Conservation (phyloP, 1,284 basidiomycete genomes). For the Heterobasidion occidentale region DNA sequence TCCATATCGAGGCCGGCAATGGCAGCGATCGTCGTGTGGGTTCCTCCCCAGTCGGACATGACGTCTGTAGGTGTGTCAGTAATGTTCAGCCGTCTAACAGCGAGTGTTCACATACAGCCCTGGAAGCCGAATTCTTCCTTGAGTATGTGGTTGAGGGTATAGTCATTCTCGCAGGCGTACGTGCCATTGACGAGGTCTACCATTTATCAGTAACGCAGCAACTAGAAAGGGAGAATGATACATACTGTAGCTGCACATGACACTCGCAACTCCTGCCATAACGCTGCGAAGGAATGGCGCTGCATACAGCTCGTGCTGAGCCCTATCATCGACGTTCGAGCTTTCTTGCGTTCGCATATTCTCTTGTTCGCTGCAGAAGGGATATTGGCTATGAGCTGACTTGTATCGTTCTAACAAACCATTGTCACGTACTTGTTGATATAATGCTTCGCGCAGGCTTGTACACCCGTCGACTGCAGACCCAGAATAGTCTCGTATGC, state of each 20-base stretch:
- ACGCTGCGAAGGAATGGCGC: slow-evolving; percentile 69
- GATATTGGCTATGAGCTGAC: not conserved
- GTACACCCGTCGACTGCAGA: slow-evolving; percentile 67
- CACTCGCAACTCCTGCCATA: slow-evolving; percentile 66
- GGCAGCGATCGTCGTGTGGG: slow-evolving; percentile 47
- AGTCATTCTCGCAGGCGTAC: slow-evolving; percentile 73
- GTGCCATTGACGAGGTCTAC: slow-evolving; percentile 57
- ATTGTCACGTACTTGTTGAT: slow-evolving; percentile 50
- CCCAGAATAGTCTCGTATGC: slow-evolving; percentile 73
- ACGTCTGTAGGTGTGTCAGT: slow-evolving; percentile 21
- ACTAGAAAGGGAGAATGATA: not conserved
- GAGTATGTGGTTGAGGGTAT: slow-evolving; percentile 68
- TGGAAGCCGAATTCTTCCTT: slow-evolving; percentile 79
- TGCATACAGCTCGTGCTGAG: slow-evolving; percentile 68
- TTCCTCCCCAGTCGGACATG: slow-evolving; percentile 66
- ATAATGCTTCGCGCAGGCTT: slow-evolving; percentile 74
- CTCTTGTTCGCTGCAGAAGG: slow-evolving; percentile 53
- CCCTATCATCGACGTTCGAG: slow-evolving; percentile 73
- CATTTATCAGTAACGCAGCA: not conserved
- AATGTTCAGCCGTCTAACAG: not conserved
- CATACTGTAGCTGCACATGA: slow-evolving; percentile 71
- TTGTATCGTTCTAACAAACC: not conserved
- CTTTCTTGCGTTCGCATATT: slow-evolving; percentile 43
- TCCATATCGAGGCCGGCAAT: slow-evolving; percentile 71
- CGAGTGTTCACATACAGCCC: slow-evolving; percentile 32